phyloP scores from a whole-genome alignment of 1,284 basidiomycete species.

The Cutaneotrichosporon mucoides region DNA sequence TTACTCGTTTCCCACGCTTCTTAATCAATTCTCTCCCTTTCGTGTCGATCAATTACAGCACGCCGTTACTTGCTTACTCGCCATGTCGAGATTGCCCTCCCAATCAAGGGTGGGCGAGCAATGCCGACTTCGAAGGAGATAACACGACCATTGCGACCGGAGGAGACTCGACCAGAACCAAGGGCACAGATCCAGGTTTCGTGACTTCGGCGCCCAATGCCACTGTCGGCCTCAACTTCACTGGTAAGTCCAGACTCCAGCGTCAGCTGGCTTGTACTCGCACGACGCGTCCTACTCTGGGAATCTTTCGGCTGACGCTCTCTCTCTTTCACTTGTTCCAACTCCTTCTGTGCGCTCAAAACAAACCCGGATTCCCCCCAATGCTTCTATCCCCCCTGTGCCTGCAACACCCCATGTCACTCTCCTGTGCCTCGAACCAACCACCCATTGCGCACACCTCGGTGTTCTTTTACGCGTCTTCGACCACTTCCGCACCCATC shows the following conservation, averaged over 20 bases:
- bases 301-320: background rate
- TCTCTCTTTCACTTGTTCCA: background rate
- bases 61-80: conserved; percentile 29
- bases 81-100: conserved; percentile 31
- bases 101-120: conserved; percentile 2
- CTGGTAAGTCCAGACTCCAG: conserved; percentile 19
- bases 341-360: too few relatives aligned
- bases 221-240: conserved; percentile 24
- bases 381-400: background rate
- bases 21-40: too few relatives aligned
- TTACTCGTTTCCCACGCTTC: background rate
- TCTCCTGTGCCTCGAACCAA: background rate
- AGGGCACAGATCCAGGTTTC: conserved; percentile 24
- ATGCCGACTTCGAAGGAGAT: background rate
- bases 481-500: background rate
- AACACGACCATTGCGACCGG: background rate
- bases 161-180: conserved; percentile 3
- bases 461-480: background rate
- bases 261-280: too few relatives aligned
- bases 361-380: too few relatives aligned
- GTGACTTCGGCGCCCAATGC: conserved; percentile 10
- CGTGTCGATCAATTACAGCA: conserved; percentile 15
- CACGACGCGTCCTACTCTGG: too few relatives aligned
- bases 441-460: background rate
- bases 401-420: conserved; percentile 1